A percentile compares a stretch with the other conserved stretches of the same genome.
These are phyloP conservation scores for Aciculoconidium aculeatum DNA, from an alignment of 805 yeast genomes.

Conservation along the genomic window DNA sequence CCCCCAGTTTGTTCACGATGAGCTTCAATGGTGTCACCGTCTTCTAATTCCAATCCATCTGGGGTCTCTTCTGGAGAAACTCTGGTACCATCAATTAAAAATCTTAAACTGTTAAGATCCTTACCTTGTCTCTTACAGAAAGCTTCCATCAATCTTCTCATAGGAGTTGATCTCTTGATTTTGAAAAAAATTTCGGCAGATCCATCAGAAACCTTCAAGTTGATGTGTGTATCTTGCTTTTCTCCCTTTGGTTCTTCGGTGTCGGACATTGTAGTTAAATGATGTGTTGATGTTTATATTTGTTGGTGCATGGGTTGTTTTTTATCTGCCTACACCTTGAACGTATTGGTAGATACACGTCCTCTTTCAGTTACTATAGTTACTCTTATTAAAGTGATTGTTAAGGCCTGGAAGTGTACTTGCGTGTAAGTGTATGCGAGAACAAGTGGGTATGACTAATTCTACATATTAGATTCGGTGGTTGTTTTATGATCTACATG, in stretches of 20 bases:
- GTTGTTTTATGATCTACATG: not conserved
- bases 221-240: conserved; percentile 60
- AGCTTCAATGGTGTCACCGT: conserved; percentile 94
- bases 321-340: not conserved
- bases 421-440: too few relatives aligned
- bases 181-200: conserved; percentile 92
- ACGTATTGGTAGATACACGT: conserved; percentile 5
- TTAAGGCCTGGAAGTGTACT: too few relatives aligned
- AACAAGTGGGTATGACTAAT: too few relatives aligned
- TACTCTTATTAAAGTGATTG: too few relatives aligned
- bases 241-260: conserved; percentile 30
- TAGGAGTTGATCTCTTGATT: conserved; percentile 86
- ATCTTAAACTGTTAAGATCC: conserved; percentile 73
- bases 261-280: conserved; percentile 18
- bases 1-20: conserved; percentile 92
- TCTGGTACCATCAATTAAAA: conserved; percentile 90
- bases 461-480: too few relatives aligned
- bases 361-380: too few relatives aligned
- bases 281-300: conserved; percentile 2
- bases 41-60: conserved; percentile 86
- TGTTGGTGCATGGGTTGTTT: conserved; percentile 2
- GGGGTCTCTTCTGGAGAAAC: conserved; percentile 88
- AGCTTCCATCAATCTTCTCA: conserved; percentile 94
- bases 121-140: conserved; percentile 98
- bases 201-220: conserved; percentile 91